Evolutionary conservation across 768 basidiomycete genomes (phyloP).

Genomic region (Leccinum rimulosum): DNA sequence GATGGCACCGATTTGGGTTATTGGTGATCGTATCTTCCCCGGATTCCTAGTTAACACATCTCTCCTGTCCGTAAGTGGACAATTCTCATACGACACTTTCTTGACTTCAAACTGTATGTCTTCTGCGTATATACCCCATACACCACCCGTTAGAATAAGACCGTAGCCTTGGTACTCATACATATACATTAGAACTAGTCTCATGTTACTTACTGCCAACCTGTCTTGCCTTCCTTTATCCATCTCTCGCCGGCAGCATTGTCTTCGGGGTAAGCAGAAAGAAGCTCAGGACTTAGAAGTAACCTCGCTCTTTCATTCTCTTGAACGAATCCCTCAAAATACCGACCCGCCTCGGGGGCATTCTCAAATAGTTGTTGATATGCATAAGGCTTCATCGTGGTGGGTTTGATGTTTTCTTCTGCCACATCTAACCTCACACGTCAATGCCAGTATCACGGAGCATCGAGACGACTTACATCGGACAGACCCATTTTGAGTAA

Average conservation of each 20-base stretch:
- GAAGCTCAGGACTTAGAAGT: conserved; percentile 41
- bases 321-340: conserved; percentile 35
- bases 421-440: conserved; percentile 31
- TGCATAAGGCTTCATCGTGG: conserved; percentile 15
- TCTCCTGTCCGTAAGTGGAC: background rate
- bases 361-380: conserved; percentile 23
- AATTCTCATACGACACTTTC: background rate
- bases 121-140: background rate
- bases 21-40: conserved; percentile 49
- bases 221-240: conserved; percentile 25
- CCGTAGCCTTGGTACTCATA: conserved; percentile 6
- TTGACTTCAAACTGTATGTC: background rate
- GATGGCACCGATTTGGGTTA: conserved; percentile 52
- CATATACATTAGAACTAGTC: background rate
- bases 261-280: conserved; percentile 47
- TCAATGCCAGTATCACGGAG: background rate
- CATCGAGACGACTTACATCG: conserved; percentile 34
- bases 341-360: conserved; percentile 32
- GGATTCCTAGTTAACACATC: background rate
- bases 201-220: background rate
- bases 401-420: conserved; percentile 34
- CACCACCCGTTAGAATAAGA: background rate
- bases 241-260: conserved; percentile 36
- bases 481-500: conserved; percentile 34
- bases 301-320: conserved; percentile 35